phyloP scores from a whole-genome alignment of 495 filamentous ascomycete species.

The Penicillium bialowiezense region DNA sequence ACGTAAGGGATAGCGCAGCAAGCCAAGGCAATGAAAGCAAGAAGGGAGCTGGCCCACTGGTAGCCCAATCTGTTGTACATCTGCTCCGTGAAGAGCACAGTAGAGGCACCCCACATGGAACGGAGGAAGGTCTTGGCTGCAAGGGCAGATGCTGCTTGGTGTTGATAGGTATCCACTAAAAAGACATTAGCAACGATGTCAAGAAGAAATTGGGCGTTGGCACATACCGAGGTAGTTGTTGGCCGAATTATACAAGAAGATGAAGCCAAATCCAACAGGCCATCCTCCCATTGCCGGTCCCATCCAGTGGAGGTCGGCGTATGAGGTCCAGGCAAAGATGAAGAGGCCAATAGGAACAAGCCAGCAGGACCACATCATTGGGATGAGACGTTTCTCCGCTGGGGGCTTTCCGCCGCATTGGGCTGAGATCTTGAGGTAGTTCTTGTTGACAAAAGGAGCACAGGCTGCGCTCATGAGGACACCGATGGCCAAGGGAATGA shows the following conservation, averaged over 20 bases:
- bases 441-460: slow-evolving; percentile 69
- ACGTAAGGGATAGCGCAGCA: slow-evolving; percentile 76
- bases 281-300: slow-evolving; percentile 71
- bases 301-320: slow-evolving; percentile 61
- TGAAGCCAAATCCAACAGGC: slow-evolving; percentile 80
- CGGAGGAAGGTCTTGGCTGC: slow-evolving; percentile 80
- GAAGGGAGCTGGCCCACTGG: slow-evolving; percentile 70
- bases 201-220: neutral
- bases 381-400: slow-evolving; percentile 71
- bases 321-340: slow-evolving; percentile 83
- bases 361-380: slow-evolving; percentile 86
- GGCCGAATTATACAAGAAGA: slow-evolving; percentile 80
- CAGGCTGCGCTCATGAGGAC: slow-evolving; percentile 63
- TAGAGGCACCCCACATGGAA: slow-evolving; percentile 73
- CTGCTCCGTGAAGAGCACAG: slow-evolving; percentile 75
- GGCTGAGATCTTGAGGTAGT: slow-evolving; percentile 61
- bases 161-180: slow-evolving; percentile 74
- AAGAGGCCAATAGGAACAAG: slow-evolving; percentile 73
- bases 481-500: slow-evolving; percentile 70
- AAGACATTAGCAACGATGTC: slow-evolving; percentile 9
- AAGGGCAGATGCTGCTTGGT: slow-evolving; percentile 81
- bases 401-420: slow-evolving; percentile 67
- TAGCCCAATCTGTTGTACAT: slow-evolving; percentile 72
- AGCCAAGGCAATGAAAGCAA: slow-evolving; percentile 67
- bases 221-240: slow-evolving; percentile 68